These are phyloP conservation scores for Flaveria floridana DNA, from an alignment of 140 eudicot genomes.

Conservation along the genomic window DNA sequence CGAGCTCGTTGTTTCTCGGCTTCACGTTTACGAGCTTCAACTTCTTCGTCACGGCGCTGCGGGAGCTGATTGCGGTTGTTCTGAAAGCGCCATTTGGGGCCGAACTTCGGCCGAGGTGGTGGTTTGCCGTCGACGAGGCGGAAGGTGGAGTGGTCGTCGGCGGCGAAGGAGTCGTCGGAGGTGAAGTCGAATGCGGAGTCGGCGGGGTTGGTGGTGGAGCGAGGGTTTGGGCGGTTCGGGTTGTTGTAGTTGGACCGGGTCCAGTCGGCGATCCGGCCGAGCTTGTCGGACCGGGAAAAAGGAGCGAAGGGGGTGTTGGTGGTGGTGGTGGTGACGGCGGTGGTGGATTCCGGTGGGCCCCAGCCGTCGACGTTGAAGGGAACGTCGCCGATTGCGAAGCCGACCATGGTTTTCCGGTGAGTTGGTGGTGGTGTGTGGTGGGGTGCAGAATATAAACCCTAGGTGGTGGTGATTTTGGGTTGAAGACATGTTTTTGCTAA, in stretches of 20 bases:
- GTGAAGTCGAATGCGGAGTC: conserved; percentile 37
- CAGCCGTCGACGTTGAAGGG: conserved; percentile 38
- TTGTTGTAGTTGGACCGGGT: conserved; percentile 7
- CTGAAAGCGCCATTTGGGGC: conserved; percentile 33
- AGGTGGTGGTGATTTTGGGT: not conserved
- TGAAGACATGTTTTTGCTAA: not conserved
- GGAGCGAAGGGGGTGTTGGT: conserved; percentile 33
- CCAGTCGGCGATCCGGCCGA: conserved; percentile 32
- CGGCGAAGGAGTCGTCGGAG: conserved; percentile 32
- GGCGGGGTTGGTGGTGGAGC: conserved; percentile 12
- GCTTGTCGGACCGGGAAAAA: conserved; percentile 36
- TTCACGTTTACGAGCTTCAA: conserved; percentile 32
- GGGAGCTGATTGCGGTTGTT: conserved; percentile 34
- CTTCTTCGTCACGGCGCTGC: conserved; percentile 37
- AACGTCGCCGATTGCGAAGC: conserved; percentile 35
- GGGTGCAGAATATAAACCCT: not conserved
- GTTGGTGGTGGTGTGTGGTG: not conserved
- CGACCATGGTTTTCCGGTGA: conserved; percentile 41
- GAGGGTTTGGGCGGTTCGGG: not conserved
- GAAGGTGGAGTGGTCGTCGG: conserved; percentile 30
- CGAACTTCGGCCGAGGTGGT: conserved; percentile 33
- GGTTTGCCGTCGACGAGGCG: conserved; percentile 36
- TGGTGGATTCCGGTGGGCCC: conserved; percentile 33
- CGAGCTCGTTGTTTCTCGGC: conserved; percentile 37
- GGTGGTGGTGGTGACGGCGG: conserved; percentile 9